Evolutionary conservation across 1,284 basidiomycete genomes (phyloP).

Genomic region (Gomphus bonarii): DNA sequence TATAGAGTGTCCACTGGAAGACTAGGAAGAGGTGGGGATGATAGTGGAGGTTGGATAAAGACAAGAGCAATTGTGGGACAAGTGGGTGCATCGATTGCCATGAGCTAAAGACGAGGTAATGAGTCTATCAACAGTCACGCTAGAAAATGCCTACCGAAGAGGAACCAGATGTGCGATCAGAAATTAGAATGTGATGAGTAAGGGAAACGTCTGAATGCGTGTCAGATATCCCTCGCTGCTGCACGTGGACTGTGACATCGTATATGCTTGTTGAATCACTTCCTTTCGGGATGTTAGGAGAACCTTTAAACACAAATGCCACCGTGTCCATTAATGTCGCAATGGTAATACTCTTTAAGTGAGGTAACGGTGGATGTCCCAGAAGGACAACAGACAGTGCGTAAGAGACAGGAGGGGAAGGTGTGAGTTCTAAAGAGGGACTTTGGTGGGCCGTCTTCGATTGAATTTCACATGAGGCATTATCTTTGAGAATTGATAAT

Average conservation of each 20-base stretch:
- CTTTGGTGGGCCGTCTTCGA: not conserved
- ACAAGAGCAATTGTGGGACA: constrained; percentile 7
- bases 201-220: not conserved
- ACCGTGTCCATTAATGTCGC: not conserved
- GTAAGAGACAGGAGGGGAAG: not conserved
- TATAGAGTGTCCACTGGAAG: constrained; percentile 1
- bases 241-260: not conserved
- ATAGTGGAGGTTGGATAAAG: constrained; percentile 7
- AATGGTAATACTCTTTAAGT: not conserved
- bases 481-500: not conserved
- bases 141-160: constrained; percentile 2
- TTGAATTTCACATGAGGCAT: not conserved
- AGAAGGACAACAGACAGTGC: not conserved
- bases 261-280: not conserved
- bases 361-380: not conserved
- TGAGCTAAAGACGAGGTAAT: not conserved
- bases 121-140: not conserved
- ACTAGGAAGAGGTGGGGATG: not conserved
- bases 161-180: constrained; percentile 3
- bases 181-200: constrained; percentile 5
- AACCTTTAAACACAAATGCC: not conserved
- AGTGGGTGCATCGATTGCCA: not conserved
- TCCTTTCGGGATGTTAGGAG: not conserved
- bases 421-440: not conserved
- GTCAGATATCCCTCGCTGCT: not conserved